Conservation (phyloP, 169 alveolate genomes). For the Besnoitia besnoiti region DNA sequence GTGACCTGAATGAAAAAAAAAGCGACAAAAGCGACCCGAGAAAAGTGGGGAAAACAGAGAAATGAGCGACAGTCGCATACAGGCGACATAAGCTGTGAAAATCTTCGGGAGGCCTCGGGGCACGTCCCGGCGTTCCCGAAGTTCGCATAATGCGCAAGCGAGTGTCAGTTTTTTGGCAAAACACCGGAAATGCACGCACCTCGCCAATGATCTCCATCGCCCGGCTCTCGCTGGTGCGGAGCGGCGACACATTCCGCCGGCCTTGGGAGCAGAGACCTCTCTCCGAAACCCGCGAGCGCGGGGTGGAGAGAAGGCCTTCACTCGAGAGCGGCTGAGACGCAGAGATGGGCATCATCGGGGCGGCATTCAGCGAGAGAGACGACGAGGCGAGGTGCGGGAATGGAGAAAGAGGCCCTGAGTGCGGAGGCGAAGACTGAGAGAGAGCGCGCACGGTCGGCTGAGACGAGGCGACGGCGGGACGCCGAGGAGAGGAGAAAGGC, state of each 20-base stretch:
- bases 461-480: neutral
- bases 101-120: neutral
- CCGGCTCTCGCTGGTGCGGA: neutral
- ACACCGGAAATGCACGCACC: neutral
- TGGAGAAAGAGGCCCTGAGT: neutral
- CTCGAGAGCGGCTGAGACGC: neutral
- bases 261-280: neutral
- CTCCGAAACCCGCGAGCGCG: neutral
- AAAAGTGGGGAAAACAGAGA: neutral
- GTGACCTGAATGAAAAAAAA: neutral
- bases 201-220: conserved; percentile 24
- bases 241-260: neutral
- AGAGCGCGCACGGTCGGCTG: neutral
- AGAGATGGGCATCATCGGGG: neutral
- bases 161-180: too few species aligned
- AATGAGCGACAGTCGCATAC: neutral
- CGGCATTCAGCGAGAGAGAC: neutral
- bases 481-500: neutral
- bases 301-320: neutral
- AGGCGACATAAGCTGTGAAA: neutral
- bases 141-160: too few species aligned
- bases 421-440: too few species aligned
- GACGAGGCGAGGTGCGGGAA: neutral
- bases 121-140: too few species aligned
- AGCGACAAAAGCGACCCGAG: neutral